Conservation (phyloP, 2,329 filamentous ascomycete genomes). For the Trichoderma atroviride region DNA sequence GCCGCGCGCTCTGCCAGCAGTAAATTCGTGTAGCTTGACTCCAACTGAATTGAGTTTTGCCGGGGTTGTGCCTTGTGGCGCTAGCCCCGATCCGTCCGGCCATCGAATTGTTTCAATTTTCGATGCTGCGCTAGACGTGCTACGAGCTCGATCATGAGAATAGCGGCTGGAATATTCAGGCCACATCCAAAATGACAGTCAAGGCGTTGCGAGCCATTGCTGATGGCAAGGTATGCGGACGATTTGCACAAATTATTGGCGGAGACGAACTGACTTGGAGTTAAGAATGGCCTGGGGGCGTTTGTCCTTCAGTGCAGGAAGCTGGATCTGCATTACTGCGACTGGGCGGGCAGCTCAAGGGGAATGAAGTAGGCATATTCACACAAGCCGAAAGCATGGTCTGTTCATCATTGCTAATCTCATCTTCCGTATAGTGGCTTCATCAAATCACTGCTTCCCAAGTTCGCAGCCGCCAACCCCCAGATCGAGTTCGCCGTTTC, state of each 20-base stretch:
- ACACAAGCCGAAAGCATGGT: too few relatives aligned
- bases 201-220: slow-evolving; percentile 56
- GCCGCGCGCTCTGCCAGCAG: slow-evolving; percentile 28
- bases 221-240: slow-evolving; percentile 52
- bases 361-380: slow-evolving; percentile 79
- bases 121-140: not conserved
- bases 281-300: slow-evolving; percentile 90
- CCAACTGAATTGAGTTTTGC: slow-evolving; percentile 29
- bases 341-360: slow-evolving; percentile 88
- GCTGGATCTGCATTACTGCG: slow-evolving; percentile 95
- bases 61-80: slow-evolving; percentile 30
- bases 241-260: not conserved
- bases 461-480: slow-evolving; percentile 80
- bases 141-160: slow-evolving; percentile 36
- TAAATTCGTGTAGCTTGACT: slow-evolving; percentile 29
- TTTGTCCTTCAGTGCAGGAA: slow-evolving; percentile 98
- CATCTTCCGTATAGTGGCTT: slow-evolving; percentile 62
- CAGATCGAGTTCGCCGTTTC: slow-evolving; percentile 91
- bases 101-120: slow-evolving; percentile 21
- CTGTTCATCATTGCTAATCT: not conserved
- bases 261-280: slow-evolving; percentile 29
- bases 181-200: slow-evolving; percentile 54
- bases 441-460: slow-evolving; percentile 73
- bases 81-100: slow-evolving; percentile 35
- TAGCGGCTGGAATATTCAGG: slow-evolving; percentile 36